Evolutionary conservation across 2,329 filamentous ascomycete genomes (phyloP).

Genomic region (Exophiala sp.): DNA sequence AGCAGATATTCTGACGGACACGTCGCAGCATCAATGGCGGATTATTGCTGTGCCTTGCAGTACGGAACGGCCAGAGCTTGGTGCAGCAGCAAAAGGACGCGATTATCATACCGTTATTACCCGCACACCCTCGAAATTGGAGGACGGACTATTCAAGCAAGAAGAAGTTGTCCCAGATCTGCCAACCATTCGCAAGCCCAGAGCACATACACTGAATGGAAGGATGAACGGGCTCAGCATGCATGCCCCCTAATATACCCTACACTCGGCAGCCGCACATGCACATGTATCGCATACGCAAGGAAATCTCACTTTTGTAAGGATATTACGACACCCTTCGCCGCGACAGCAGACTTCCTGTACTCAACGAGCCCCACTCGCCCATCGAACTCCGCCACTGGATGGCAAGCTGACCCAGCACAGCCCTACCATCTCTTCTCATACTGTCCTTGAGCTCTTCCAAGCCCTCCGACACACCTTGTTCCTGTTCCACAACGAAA

Average conservation of each 20-base stretch:
- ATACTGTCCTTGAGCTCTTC: slow-evolving; percentile 50
- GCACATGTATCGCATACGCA: neutral
- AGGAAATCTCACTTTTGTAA: neutral
- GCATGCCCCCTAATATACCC: slow-evolving; percentile 20
- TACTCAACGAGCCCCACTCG: slow-evolving; percentile 80
- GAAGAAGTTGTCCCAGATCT: slow-evolving; percentile 20
- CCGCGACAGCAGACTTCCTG: slow-evolving; percentile 66
- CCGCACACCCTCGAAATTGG: slow-evolving; percentile 75
- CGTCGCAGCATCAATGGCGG: slow-evolving; percentile 62
- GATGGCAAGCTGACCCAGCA: slow-evolving; percentile 78
- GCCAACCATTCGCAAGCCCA: slow-evolving; percentile 14
- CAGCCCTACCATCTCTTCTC: slow-evolving; percentile 46
- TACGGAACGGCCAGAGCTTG: slow-evolving; percentile 38
- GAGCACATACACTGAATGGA: slow-evolving; percentile 9
- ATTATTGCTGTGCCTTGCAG: slow-evolving; percentile 58
- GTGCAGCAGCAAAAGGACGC: slow-evolving; percentile 34
- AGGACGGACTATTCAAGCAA: slow-evolving; percentile 59
- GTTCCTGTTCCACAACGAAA: slow-evolving; percentile 58
- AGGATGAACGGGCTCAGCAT: slow-evolving; percentile 27
- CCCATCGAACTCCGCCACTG: slow-evolving; percentile 90
- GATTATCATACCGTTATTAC: slow-evolving; percentile 61
- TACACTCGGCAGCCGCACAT: neutral
- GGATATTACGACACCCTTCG: slow-evolving; percentile 27
- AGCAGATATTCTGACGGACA: slow-evolving; percentile 60
- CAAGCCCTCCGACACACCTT: slow-evolving; percentile 42